Conservation (phyloP, 1,284 basidiomycete species). For the Ganoderma leucocontextum region DNA sequence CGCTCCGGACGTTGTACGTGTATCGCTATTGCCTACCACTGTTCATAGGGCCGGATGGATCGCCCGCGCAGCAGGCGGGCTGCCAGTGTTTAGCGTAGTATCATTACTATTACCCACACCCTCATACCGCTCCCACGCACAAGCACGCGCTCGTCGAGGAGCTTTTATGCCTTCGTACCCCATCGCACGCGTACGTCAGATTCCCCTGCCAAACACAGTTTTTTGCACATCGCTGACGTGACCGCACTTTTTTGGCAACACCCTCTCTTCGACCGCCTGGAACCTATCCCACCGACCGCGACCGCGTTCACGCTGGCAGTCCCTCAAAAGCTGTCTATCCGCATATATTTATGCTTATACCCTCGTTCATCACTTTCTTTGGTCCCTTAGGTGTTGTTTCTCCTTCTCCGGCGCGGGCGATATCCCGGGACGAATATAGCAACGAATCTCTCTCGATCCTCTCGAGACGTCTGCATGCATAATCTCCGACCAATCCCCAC, state of each 20-base stretch:
- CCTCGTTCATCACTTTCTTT: constrained; percentile 28
- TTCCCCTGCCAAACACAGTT: neutral
- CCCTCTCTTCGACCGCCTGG: neutral
- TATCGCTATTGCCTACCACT: constrained; percentile 21
- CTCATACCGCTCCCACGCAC: constrained; percentile 7
- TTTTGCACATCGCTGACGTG: constrained; percentile 10
- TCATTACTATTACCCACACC: constrained; percentile 24
- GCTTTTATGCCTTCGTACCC: constrained; percentile 9
- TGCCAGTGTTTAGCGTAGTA: constrained; percentile 11
- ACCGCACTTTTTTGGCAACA: constrained; percentile 1
- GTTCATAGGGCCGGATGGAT: constrained; percentile 29
- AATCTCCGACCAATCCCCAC: neutral
- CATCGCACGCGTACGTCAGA: constrained; percentile 32
- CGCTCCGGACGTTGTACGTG: constrained; percentile 28
- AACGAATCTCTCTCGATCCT: constrained; percentile 20
- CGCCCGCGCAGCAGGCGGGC: constrained; percentile 19
- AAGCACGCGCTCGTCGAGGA: constrained; percentile 17
- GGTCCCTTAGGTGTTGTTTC: constrained; percentile 25
- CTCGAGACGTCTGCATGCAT: neutral
- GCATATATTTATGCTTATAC: constrained; percentile 36
- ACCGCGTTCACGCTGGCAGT: constrained; percentile 7
- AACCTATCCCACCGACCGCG: neutral
- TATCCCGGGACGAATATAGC: constrained; percentile 36
- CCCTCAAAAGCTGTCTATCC: constrained; percentile 28
- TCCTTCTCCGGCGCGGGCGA: constrained; percentile 26